Conservation (phyloP, 495 filamentous ascomycete genomes). For the Penicillium robsamsonii region DNA sequence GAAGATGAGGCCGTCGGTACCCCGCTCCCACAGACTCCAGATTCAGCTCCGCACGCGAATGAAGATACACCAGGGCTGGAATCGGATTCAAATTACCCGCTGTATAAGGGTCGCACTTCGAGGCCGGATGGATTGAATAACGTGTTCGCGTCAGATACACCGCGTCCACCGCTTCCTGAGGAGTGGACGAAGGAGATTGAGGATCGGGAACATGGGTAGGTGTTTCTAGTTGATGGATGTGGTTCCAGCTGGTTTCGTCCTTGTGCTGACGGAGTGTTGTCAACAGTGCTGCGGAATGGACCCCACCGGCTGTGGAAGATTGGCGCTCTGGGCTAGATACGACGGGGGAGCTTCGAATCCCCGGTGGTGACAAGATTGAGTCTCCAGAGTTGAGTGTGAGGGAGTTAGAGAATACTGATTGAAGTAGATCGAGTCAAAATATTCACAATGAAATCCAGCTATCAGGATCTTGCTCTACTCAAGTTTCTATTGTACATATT, state of each 20-base stretch:
- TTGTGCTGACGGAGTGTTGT: neutral
- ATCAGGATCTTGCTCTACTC: neutral
- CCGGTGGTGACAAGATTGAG: neutral
- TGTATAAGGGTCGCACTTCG: neutral
- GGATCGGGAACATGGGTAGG: conserved; percentile 1
- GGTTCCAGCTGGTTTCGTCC: neutral
- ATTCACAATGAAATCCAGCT: neutral
- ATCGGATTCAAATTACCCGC: neutral
- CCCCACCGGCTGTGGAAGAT: neutral
- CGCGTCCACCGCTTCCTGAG: conserved; percentile 5
- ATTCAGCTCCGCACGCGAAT: neutral
- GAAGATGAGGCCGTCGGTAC: neutral
- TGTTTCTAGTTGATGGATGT: neutral
- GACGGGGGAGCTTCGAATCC: neutral
- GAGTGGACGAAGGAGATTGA: conserved; percentile 3
- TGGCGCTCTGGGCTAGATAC: neutral
- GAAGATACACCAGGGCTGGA: neutral
- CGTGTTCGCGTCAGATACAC: neutral
- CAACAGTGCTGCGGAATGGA: neutral
- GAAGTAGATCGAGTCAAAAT: neutral
- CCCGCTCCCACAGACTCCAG: neutral
- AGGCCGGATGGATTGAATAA: neutral
- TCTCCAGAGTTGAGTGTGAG: neutral
- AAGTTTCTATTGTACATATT: neutral
- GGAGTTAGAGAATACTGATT: neutral